Conservation (phyloP, 1,284 basidiomycete genomes). For the Sporisorium sorghi region DNA sequence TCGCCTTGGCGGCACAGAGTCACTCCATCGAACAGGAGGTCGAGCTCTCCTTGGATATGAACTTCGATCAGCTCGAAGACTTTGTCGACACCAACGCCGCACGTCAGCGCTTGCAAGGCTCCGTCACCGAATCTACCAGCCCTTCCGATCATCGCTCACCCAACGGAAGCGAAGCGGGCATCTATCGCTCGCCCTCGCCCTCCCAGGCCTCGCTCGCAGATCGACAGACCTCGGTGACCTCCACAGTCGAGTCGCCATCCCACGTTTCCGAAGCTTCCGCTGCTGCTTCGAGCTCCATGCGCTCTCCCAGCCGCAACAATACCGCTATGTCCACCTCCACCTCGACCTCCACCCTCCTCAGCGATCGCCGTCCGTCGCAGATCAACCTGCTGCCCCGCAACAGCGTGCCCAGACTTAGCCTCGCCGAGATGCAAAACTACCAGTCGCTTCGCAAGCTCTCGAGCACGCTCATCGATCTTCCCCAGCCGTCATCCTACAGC, state of each 20-base stretch:
- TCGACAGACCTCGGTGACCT: constrained; percentile 36
- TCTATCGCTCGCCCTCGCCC: constrained; percentile 34
- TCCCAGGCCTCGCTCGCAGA: constrained; percentile 27
- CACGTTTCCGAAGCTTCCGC: constrained; percentile 32
- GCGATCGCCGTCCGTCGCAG: constrained; percentile 48
- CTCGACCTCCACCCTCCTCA: constrained; percentile 40
- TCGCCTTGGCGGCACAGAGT: constrained; percentile 24
- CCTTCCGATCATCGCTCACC: constrained; percentile 37
- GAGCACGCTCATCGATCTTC: constrained; percentile 38
- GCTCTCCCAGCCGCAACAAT: constrained; percentile 23
- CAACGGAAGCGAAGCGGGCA: constrained; percentile 29
- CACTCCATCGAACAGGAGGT: constrained; percentile 50
- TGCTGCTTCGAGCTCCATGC: constrained; percentile 18
- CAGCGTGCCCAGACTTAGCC: constrained; percentile 41
- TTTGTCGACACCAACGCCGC: constrained; percentile 76
- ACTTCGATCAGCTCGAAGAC: constrained; percentile 84
- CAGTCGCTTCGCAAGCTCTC: constrained; percentile 50
- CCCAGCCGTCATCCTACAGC: constrained; percentile 10
- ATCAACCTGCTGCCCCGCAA: constrained; percentile 31
- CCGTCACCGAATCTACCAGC: constrained; percentile 40
- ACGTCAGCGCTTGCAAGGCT: constrained; percentile 47
- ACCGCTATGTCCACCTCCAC: constrained; percentile 22
- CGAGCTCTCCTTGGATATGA: constrained; percentile 76
- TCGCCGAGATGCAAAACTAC: constrained; percentile 51
- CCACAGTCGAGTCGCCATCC: constrained; percentile 27